Percentiles rank a stretch among this genome's conserved stretches.
Evolutionary conservation across 2,329 filamentous ascomycete genomes (phyloP).

Genomic region (Ceratocystis eucalypticola): DNA sequence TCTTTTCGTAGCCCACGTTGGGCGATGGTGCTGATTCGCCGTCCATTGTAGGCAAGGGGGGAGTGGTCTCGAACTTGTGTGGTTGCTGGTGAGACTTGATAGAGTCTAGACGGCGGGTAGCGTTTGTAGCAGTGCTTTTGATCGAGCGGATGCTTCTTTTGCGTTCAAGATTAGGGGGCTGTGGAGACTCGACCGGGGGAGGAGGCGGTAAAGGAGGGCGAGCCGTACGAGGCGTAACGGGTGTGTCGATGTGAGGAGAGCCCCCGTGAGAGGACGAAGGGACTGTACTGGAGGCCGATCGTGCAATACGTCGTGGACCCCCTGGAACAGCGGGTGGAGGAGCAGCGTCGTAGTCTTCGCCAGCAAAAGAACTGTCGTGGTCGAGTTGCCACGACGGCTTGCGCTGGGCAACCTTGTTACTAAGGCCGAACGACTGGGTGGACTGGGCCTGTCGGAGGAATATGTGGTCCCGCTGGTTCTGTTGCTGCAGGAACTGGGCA

Average conservation of each 20-base stretch:
- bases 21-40: conserved; percentile 44
- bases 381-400: conserved; percentile 37
- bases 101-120: conserved; percentile 9
- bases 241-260: conserved; percentile 20
- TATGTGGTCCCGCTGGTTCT: conserved; percentile 14
- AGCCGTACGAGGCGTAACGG: neutral
- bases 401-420: conserved; percentile 9
- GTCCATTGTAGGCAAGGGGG: conserved; percentile 27
- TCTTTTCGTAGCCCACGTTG: conserved; percentile 45
- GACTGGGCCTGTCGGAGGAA: conserved; percentile 11
- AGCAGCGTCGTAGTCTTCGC: conserved; percentile 59
- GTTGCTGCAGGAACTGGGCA: conserved; percentile 14
- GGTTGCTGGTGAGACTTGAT: conserved; percentile 1
- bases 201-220: neutral
- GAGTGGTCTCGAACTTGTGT: neutral
- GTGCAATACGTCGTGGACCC: conserved; percentile 48
- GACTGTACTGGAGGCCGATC: conserved; percentile 20
- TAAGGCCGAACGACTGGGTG: neutral
- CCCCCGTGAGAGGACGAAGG: conserved; percentile 11
- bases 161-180: conserved; percentile 35
- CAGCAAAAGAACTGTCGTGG: conserved; percentile 36
- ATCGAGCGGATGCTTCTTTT: conserved; percentile 47
- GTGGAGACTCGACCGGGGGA: conserved; percentile 21
- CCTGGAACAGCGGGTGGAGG: conserved; percentile 74
- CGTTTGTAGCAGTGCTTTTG: conserved; percentile 27